Evolutionary conservation across 495 filamentous ascomycete genomes (phyloP).

Genomic region (Daldinia caldariorum): DNA sequence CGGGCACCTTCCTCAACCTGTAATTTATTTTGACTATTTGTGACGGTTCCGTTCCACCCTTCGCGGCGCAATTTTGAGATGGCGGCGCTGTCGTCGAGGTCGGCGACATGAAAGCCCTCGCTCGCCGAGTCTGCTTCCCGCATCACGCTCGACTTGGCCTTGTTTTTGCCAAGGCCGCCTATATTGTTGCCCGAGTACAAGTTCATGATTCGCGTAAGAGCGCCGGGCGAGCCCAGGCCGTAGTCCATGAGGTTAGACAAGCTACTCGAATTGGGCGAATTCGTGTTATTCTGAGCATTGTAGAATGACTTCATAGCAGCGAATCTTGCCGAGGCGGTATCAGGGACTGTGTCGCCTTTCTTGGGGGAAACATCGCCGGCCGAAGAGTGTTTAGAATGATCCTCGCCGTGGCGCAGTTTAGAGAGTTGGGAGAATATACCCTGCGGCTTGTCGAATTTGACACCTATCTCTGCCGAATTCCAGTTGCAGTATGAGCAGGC

Average conservation of each 20-base stretch:
- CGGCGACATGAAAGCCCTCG: slow-evolving; percentile 72
- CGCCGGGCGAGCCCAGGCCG: slow-evolving; percentile 79
- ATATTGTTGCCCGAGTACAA: slow-evolving; percentile 75
- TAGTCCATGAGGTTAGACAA: slow-evolving; percentile 66
- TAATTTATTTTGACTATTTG: slow-evolving; percentile 49
- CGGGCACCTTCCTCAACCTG: slow-evolving; percentile 63
- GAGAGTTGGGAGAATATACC: slow-evolving; percentile 84
- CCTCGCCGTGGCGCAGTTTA: slow-evolving; percentile 65
- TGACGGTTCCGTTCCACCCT: slow-evolving; percentile 56
- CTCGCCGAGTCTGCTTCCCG: slow-evolving; percentile 74
- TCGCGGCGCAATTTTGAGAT: slow-evolving; percentile 57
- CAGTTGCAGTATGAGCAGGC: slow-evolving; percentile 90
- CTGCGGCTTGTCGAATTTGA: slow-evolving; percentile 87
- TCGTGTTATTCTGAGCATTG: slow-evolving; percentile 72
- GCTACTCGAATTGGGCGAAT: slow-evolving; percentile 59
- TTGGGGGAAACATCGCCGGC: slow-evolving; percentile 30
- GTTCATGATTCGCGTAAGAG: slow-evolving; percentile 88
- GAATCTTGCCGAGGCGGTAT: slow-evolving; percentile 57
- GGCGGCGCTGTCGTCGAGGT: slow-evolving; percentile 61
- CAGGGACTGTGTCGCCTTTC: slow-evolving; percentile 29
- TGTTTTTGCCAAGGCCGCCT: slow-evolving; percentile 66
- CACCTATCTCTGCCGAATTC: slow-evolving; percentile 87
- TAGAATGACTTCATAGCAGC: slow-evolving; percentile 75
- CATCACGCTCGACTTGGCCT: slow-evolving; percentile 74
- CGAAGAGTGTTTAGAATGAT: slow-evolving; percentile 54